phyloP scores from a whole-genome alignment of 2,329 filamentous ascomycete species.

The Ascochyta koolunga region DNA sequence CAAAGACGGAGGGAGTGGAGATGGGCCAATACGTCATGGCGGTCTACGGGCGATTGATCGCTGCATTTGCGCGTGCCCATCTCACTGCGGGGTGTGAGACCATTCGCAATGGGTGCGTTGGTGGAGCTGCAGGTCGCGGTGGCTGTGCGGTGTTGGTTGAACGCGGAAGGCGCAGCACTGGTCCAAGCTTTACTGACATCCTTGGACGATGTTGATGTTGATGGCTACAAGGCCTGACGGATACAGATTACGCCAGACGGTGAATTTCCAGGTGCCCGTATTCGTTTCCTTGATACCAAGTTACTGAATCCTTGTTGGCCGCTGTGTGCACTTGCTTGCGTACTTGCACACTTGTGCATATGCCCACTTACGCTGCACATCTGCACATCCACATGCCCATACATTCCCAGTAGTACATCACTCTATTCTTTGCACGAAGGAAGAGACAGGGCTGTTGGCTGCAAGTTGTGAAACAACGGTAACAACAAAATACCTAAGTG shows the following conservation, averaged over 20 bases:
- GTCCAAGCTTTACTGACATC: slow-evolving; percentile 5
- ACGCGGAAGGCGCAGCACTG: slow-evolving; percentile 12
- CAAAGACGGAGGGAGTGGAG: slow-evolving; percentile 82
- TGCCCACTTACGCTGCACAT: not conserved
- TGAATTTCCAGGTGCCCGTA: not conserved
- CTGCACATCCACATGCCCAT: not conserved
- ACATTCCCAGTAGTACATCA: not conserved
- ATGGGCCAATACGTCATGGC: slow-evolving; percentile 87
- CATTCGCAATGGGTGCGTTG: slow-evolving; percentile 28
- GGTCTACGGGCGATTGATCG: slow-evolving; percentile 44
- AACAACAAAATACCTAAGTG: not conserved
- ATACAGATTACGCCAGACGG: not conserved
- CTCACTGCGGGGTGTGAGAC: slow-evolving; percentile 35
- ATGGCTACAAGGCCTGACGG: not conserved
- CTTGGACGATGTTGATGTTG: not conserved
- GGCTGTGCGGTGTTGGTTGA: slow-evolving; percentile 26
- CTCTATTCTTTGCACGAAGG: too few relatives aligned
- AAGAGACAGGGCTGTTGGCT: not conserved
- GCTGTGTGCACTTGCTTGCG: not conserved
- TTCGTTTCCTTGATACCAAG: not conserved
- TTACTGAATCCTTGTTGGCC: not conserved
- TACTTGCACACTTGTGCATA: not conserved
- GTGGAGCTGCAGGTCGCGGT: slow-evolving; percentile 32
- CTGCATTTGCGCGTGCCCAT: slow-evolving; percentile 47
- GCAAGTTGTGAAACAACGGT: not conserved